These are phyloP conservation scores for Pulveroboletus sp. DNA, from an alignment of 768 basidiomycete species.

Conservation along the genomic window DNA sequence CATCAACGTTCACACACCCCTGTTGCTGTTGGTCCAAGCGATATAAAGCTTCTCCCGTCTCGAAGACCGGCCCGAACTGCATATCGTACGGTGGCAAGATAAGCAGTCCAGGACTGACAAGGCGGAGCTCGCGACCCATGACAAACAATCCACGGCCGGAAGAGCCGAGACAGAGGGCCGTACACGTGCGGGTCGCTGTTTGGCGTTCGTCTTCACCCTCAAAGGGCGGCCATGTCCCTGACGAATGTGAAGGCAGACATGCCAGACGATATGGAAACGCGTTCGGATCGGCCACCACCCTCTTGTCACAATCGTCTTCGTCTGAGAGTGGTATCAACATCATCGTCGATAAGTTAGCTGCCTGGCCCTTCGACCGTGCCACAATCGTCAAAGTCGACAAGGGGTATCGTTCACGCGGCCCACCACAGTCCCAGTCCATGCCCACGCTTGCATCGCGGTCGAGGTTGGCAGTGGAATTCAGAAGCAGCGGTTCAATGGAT, in stretches of 20 bases:
- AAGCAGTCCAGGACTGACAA: constrained; percentile 22
- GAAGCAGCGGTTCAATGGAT: not conserved
- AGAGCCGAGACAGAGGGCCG: constrained; percentile 19
- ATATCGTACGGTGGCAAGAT: constrained; percentile 29
- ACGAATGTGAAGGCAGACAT: constrained; percentile 8
- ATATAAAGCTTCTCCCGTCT: constrained; percentile 20
- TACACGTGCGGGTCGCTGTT: constrained; percentile 5
- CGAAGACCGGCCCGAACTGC: constrained; percentile 28
- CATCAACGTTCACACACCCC: not conserved
- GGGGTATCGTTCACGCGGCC: not conserved
- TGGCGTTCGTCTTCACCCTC: not conserved
- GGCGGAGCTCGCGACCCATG: constrained; percentile 20
- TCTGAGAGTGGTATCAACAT: constrained; percentile 25
- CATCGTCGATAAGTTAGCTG: constrained; percentile 15
- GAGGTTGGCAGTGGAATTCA: not conserved
- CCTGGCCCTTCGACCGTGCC: constrained; percentile 15
- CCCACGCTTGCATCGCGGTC: not conserved
- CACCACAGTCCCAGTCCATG: not conserved
- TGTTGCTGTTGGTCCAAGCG: constrained; percentile 4
- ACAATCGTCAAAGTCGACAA: constrained; percentile 20
- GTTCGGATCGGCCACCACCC: not conserved
- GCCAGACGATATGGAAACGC: constrained; percentile 22
- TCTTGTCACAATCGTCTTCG: not conserved
- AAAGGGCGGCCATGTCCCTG: not conserved
- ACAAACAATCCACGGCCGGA: constrained; percentile 31